Percentiles rank a stretch among this genome's conserved stretches.
These are phyloP conservation scores for Hirschfeldia incana DNA, from an alignment of 345 rosid species.

Conservation along the genomic window DNA sequence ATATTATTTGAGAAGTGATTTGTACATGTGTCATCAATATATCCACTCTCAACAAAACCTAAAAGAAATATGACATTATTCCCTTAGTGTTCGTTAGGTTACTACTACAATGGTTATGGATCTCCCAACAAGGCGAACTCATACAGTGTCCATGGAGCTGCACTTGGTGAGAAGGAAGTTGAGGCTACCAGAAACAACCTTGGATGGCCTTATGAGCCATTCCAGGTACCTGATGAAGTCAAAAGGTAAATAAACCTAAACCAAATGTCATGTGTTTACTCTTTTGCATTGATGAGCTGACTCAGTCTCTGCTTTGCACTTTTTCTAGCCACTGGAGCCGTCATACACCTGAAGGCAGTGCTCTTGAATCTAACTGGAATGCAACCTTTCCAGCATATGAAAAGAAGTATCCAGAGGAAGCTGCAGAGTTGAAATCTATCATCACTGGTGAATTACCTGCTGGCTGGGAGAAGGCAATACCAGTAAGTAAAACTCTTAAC, in stretches of 20 bases:
- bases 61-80: too few species aligned
- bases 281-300: neutral
- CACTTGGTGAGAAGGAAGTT: constrained; percentile 97
- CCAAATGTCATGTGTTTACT: neutral
- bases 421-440: constrained; percentile 85
- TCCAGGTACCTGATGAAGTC: constrained; percentile 97
- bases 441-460: constrained; percentile 76
- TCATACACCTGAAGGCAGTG: constrained; percentile 63
- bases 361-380: constrained; percentile 91
- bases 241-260: constrained; percentile 50
- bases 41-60: too few species aligned
- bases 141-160: constrained; percentile 95
- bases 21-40: too few species aligned
- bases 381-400: constrained; percentile 80
- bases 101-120: constrained; percentile 94
- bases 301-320: constrained; percentile 9
- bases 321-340: constrained; percentile 92
- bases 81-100: constrained; percentile 13
- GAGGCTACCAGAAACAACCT: constrained; percentile 98
- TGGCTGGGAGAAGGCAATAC: constrained; percentile 95
- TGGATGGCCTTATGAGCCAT: constrained; percentile 89
- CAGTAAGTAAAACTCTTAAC: constrained; percentile 52
- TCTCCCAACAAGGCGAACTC: constrained; percentile 96
- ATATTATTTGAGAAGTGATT: too few species aligned
- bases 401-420: constrained; percentile 86